Evolutionary conservation across 371 early-diverging fungal genomes (phyloP).

Genomic region (Actinomortierella wolfii): DNA sequence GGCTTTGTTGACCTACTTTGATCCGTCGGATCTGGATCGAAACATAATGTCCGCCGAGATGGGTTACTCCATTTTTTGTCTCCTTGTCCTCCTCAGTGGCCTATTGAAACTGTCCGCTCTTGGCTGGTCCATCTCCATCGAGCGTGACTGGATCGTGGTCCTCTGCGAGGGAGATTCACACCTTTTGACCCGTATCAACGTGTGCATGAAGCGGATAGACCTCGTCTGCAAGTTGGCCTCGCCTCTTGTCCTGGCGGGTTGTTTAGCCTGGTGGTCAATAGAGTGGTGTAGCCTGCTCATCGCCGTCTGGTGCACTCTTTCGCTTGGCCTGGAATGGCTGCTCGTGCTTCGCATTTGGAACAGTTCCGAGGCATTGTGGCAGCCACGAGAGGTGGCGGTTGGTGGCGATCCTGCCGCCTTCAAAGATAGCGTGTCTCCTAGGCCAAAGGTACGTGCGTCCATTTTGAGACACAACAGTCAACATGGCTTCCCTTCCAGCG

Average conservation of each 20-base stretch:
- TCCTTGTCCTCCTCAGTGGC: conserved; percentile 43
- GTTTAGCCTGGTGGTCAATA: neutral
- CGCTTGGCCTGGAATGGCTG: conserved; percentile 11
- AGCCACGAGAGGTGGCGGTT: conserved; percentile 10
- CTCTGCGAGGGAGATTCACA: conserved; percentile 40
- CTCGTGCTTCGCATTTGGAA: conserved; percentile 29
- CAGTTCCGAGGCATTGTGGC: conserved; percentile 14
- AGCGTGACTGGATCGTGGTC: conserved; percentile 55
- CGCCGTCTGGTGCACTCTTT: conserved; percentile 22
- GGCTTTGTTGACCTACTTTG: conserved; percentile 15
- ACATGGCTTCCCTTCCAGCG: too few relatives aligned
- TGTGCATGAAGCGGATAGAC: conserved; percentile 53
- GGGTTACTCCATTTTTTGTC: conserved; percentile 25
- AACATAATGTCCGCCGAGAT: conserved; percentile 2
- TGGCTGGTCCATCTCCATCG: conserved; percentile 50
- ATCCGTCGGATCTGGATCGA: neutral
- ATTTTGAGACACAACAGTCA: too few relatives aligned
- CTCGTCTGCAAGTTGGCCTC: conserved; percentile 54
- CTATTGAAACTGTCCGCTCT: conserved; percentile 46
- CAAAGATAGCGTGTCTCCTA: too few relatives aligned
- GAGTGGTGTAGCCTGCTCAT: conserved; percentile 27
- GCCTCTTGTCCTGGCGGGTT: conserved; percentile 42
- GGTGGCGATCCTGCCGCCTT: too few relatives aligned
- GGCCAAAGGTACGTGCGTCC: too few relatives aligned
- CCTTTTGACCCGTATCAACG: conserved; percentile 44